Percentiles rank a stretch among this genome's conserved stretches.
phyloP scores from a whole-genome alignment of 2,329 filamentous ascomycete genomes.

The Phialophora verrucosa region DNA sequence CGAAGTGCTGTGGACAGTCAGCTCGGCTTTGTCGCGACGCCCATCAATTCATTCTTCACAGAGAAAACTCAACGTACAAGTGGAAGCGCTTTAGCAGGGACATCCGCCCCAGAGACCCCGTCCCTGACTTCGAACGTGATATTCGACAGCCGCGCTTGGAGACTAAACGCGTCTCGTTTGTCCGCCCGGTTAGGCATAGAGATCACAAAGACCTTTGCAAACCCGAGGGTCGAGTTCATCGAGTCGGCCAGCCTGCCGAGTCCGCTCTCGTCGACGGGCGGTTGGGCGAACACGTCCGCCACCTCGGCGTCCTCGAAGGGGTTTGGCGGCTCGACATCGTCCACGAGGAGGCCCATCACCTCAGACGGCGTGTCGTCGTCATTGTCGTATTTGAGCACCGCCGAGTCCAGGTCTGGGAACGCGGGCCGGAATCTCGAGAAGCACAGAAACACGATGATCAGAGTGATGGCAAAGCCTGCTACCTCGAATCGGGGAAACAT shows the following conservation, averaged over 20 bases:
- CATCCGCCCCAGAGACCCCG: conserved; percentile 31
- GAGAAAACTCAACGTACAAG: conserved; percentile 17
- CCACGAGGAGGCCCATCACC: not conserved
- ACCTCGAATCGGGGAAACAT: conserved; percentile 16
- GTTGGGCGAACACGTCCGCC: not conserved
- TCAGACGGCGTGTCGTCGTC: too few relatives aligned
- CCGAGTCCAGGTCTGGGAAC: conserved; percentile 4
- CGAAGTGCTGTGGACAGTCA: conserved; percentile 24
- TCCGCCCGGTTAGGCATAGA: conserved; percentile 56
- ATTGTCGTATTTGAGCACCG: not conserved
- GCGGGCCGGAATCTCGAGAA: not conserved
- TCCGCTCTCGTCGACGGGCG: not conserved
- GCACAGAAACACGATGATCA: conserved; percentile 5
- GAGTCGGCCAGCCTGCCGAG: conserved; percentile 3
- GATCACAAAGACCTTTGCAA: conserved; percentile 54
- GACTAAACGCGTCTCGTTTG: conserved; percentile 55
- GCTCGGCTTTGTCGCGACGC: not conserved
- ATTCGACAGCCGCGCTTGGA: conserved; percentile 51
- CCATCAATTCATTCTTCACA: not conserved
- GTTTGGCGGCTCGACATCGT: conserved; percentile 7
- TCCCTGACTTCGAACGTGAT: conserved; percentile 31
- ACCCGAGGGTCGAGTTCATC: conserved; percentile 34
- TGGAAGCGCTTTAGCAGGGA: conserved; percentile 35
- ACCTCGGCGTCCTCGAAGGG: conserved; percentile 4
- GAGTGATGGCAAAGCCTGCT: conserved; percentile 12